Evolutionary conservation across 2,329 filamentous ascomycete species (phyloP), one percentile per base, ranked within the genome.

Genomic region (Aureobasidium sp.): DNA sequence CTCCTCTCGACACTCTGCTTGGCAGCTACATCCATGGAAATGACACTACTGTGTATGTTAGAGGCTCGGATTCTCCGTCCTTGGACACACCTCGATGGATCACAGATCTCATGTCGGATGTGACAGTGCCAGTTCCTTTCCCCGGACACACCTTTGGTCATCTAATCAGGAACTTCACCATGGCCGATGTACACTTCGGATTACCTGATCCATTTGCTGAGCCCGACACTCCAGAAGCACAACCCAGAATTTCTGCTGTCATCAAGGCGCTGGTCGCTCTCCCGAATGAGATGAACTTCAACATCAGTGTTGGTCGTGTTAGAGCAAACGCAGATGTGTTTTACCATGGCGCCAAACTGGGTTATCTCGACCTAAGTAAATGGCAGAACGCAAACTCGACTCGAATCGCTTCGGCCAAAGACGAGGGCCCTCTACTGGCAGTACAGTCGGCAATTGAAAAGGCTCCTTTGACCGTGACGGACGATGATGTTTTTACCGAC

Each of bases 311-410:
- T 45, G 86, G 86, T 40, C 82, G 81, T 62, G 84, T 99, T 52
- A 84, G 85, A 59, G 91, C 93, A 2, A 82, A 83, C 60, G 88
- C 91, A 5, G 85, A 96, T 70, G 86, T 97, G 3, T 89, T 84
- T 67, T 97, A 96, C 74, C 79, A 89, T 66, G 81, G 81, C 29
- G 80, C 85, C 59, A 89, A 93, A 72, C 84, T 99, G 63, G 94
- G 94, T 40, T 83, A 88, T 60, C 81, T 99, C 29, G 84, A 94
- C 70, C 72, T 99, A 57, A 77, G 81, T 40, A 81, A 91, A 68
- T 97, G 93, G 93, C 90, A 96, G 71, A 76, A 82, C 31, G 90
- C 93, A 47, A 90, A 89, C 70, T 96, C 92, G 11, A 89, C 84
- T n/a, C 84, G 84, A 66, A 75, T 89, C 3, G 78, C 85, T 39